phyloP scores from a whole-genome alignment of 2,329 filamentous ascomycete genomes.

The Claviceps sp. region DNA sequence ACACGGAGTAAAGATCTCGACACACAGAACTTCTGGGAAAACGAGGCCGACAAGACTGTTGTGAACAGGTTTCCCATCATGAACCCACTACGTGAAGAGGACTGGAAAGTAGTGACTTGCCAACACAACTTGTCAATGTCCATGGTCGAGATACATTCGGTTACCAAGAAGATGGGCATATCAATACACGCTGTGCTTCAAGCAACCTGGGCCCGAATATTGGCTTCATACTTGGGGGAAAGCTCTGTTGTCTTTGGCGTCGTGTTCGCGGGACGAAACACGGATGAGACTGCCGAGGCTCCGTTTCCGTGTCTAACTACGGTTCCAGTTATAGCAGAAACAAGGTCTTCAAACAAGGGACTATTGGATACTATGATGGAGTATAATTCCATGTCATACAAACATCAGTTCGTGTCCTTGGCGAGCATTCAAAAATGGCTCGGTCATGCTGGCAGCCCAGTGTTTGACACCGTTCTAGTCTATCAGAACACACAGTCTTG shows the following conservation, averaged over 20 bases:
- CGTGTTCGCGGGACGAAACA: constrained; percentile 62
- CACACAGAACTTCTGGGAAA: constrained; percentile 49
- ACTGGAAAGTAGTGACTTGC: constrained; percentile 20
- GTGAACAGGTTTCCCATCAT: constrained; percentile 65
- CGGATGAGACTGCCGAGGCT: constrained; percentile 41
- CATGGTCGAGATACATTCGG: constrained; percentile 35
- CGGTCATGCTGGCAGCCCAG: constrained; percentile 45
- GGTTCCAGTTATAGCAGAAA: constrained; percentile 53
- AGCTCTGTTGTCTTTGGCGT: constrained; percentile 61
- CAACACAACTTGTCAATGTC: constrained; percentile 22
- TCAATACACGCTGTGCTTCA: constrained; percentile 66
- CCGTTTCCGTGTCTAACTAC: constrained; percentile 75
- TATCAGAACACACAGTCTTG: constrained; percentile 50
- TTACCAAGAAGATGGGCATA: constrained; percentile 44
- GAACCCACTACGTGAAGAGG: constrained; percentile 42
- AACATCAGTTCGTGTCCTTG: constrained; percentile 59
- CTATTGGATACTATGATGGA: constrained; percentile 51
- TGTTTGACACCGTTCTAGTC: constrained; percentile 78
- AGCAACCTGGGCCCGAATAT: constrained; percentile 62
- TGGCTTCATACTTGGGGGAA: constrained; percentile 69
- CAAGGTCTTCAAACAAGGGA: constrained; percentile 37
- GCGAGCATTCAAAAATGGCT: constrained; percentile 60
- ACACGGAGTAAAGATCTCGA: constrained; percentile 16
- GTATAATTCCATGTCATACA: constrained; percentile 50
- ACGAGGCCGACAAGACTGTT: constrained; percentile 35